These are phyloP conservation scores for Yamadazyma membranifaciens DNA, from an alignment of 1,139 yeast genomes.

Conservation along the genomic window DNA sequence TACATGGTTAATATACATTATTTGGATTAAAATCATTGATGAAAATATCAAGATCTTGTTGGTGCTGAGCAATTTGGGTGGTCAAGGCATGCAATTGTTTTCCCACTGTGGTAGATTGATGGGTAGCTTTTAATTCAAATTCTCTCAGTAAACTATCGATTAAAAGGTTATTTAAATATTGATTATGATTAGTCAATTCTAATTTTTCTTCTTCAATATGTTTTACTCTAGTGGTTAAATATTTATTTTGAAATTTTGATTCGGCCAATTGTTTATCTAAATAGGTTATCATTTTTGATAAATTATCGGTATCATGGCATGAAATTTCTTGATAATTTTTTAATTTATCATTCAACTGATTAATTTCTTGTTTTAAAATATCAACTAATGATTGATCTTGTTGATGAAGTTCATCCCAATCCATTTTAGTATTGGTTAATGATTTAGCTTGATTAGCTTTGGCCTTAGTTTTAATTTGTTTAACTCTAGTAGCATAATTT, in stretches of 20 bases:
- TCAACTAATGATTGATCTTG: constrained; percentile 29
- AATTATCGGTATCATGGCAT: constrained; percentile 13
- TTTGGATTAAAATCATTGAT: constrained; percentile 9
- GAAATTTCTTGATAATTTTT: constrained; percentile 5
- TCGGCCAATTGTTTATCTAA: constrained; percentile 31
- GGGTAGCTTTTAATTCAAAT: not conserved
- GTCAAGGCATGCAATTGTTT: not conserved
- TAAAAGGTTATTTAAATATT: constrained; percentile 24
- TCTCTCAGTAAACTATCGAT: constrained; percentile 1
- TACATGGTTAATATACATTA: constrained; percentile 4
- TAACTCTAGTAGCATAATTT: constrained; percentile 74
- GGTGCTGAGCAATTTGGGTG: not conserved
- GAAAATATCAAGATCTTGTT: constrained; percentile 7
- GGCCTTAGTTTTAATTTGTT: constrained; percentile 64
- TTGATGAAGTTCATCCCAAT: constrained; percentile 31
- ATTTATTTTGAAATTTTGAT: constrained; percentile 36
- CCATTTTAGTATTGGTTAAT: constrained; percentile 26
- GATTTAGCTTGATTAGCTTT: constrained; percentile 36
- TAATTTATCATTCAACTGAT: constrained; percentile 27
- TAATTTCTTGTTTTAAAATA: constrained; percentile 31
- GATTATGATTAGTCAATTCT: constrained; percentile 29
- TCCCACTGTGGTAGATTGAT: not conserved
- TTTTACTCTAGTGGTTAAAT: constrained; percentile 21
- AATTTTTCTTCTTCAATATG: constrained; percentile 19
- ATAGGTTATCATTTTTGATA: constrained; percentile 27